Base-by-base conservation (phyloP, 352 stramenopile genomes). In the Peronospora farinosa region DNA sequence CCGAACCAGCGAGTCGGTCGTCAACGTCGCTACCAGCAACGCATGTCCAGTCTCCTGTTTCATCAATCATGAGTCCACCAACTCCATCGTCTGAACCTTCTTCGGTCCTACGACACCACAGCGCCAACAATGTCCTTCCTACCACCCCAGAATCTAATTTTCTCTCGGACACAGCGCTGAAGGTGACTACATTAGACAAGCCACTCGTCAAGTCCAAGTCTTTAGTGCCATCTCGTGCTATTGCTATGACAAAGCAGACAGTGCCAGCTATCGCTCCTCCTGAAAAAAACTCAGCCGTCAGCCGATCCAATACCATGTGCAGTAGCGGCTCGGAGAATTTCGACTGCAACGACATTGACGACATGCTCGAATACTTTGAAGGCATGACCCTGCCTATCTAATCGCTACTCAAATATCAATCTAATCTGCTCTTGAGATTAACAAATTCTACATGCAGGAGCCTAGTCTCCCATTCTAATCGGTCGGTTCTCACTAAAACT, bases 361-460 rank as follows among this genome's bases (percentile, higher is more conserved):
- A 84, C 36, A 72, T 89, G 65, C 64, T 85, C 38, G 78, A 87
- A 51, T 89, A 84, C 61, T 87, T 87, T 60, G 71, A 87, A 54
- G 64, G 63, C 44, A 64, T 89, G 13, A 76, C 64, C 1, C 47
- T 88, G 28, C 71, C 73, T n/a, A 70, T 86, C 35, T 84, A 67
- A 15, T 3, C 2, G 10, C 13, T 33, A 33, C 13, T 33, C 5
- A 10, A 33, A 13, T 1, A 33, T 21, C 23, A 2, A 7, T 7
- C 5, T 27, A 27, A 27, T 27, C 23, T 7, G 6, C 3, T 27
- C 3, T 27, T 0, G 23, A 27, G 23, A 4, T 27, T 52, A 54
- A n/a, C 35, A 7, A 23, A 31, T 36, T 27, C 11, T 28, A n/a
- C n/a, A 50, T 50, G 36, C n/a, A 40, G 3, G 5, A 38, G 39